phyloP scores from a whole-genome alignment of 2,329 filamentous ascomycete species.

The Sporothrix globosa region DNA sequence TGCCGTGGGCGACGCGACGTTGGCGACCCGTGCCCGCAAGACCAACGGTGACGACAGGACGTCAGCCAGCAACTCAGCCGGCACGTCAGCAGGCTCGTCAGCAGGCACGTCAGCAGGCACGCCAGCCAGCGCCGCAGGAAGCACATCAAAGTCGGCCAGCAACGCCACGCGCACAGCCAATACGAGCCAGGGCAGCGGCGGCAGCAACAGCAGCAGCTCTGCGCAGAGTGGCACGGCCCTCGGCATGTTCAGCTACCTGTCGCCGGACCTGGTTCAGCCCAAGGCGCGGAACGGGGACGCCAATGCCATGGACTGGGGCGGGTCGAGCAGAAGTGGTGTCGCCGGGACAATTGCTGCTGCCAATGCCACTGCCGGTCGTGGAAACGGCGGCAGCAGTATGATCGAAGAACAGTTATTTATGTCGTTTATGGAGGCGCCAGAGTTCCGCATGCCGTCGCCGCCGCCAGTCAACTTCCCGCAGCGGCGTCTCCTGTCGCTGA shows the following conservation, averaged over 20 bases:
- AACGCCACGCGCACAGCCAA: not conserved
- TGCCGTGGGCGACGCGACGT: conserved; percentile 35
- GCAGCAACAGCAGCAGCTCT: not conserved
- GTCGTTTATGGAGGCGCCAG: not conserved
- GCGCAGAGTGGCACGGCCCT: no score
- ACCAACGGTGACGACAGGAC: not conserved
- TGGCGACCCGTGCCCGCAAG: not conserved
- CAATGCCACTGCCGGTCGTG: not conserved
- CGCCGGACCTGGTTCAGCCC: not conserved
- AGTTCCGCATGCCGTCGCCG: not conserved
- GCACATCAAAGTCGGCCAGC: not conserved
- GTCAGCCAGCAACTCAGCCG: not conserved
- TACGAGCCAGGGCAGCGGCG: not conserved
- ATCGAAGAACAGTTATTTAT: not conserved
- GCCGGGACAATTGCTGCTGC: not conserved
- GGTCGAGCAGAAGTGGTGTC: not conserved
- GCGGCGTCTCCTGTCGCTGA: conserved; percentile 33
- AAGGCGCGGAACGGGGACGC: not conserved
- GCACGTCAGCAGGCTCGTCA: no score
- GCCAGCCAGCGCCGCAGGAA: not conserved
- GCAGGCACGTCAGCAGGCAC: no score
- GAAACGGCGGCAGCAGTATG: not conserved
- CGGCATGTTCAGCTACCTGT: conserved; percentile 19
- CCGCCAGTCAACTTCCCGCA: not conserved
- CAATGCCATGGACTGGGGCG: not conserved